Evolutionary conservation across 2,329 filamentous ascomycete species (phyloP).

Genomic region (Aspergillus glaucus): DNA sequence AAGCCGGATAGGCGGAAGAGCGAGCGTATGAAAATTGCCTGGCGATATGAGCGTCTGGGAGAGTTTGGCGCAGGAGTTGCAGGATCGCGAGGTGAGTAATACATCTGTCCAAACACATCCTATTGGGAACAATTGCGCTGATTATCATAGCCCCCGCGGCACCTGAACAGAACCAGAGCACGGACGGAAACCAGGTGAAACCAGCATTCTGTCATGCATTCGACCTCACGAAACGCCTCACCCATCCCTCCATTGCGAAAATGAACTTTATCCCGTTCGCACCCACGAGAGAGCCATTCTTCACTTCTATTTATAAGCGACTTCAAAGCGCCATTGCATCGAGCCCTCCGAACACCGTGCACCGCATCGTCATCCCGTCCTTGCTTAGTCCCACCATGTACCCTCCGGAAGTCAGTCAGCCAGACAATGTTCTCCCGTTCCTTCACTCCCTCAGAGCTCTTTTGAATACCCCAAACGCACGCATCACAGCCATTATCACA

Average conservation of each 20-base stretch:
- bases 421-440: slow-evolving; percentile 70
- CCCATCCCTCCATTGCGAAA: slow-evolving; percentile 47
- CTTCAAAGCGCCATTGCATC: slow-evolving; percentile 52
- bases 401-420: slow-evolving; percentile 60
- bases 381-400: slow-evolving; percentile 85
- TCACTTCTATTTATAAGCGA: slow-evolving; percentile 58
- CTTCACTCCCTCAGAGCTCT: slow-evolving; percentile 71
- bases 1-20: slow-evolving; percentile 39
- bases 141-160: slow-evolving; percentile 22
- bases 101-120: not conserved
- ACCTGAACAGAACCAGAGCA: slow-evolving; percentile 39
- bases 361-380: slow-evolving; percentile 77
- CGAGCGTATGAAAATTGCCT: slow-evolving; percentile 97
- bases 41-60: slow-evolving; percentile 85
- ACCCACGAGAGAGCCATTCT: slow-evolving; percentile 45
- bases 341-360: slow-evolving; percentile 57
- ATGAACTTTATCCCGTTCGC: slow-evolving; percentile 48
- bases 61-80: slow-evolving; percentile 55
- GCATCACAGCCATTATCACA: slow-evolving; percentile 66
- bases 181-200: slow-evolving; percentile 19
- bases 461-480: slow-evolving; percentile 59
- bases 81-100: slow-evolving; percentile 54
- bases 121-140: slow-evolving; percentile 6
- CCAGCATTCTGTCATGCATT: slow-evolving; percentile 65
- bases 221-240: slow-evolving; percentile 62